These are phyloP conservation scores for Amylocarpus encephaloides DNA, from an alignment of 2,329 filamentous ascomycete species.

Conservation along the genomic window DNA sequence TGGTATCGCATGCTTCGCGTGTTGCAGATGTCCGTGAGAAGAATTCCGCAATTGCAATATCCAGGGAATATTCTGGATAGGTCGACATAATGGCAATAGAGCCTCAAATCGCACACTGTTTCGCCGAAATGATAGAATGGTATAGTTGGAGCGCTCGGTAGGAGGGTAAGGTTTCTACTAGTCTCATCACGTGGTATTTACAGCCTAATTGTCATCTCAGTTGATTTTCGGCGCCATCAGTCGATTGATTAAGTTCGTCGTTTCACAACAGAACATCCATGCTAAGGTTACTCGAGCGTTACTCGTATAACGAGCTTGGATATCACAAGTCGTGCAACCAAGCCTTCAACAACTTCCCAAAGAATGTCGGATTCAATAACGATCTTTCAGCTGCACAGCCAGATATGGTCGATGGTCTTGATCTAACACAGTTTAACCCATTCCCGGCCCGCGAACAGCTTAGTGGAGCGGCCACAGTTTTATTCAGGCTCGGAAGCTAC, in stretches of 20 bases:
- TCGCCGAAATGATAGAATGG: too few species aligned
- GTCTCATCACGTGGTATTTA: too few species aligned
- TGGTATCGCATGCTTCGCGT: conserved; percentile 17
- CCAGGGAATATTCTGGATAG: too few species aligned
- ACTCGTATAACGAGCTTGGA: conserved; percentile 7
- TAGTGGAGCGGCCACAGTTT: conserved; percentile 6
- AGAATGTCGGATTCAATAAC: conserved; percentile 27
- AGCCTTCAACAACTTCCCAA: conserved; percentile 23
- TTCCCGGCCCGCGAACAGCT: conserved; percentile 13
- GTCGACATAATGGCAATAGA: too few species aligned
- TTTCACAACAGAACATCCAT: too few species aligned
- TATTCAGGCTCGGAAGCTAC: not conserved
- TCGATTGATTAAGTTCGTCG: too few species aligned
- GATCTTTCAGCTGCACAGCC: conserved; percentile 26
- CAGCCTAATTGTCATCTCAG: too few species aligned
- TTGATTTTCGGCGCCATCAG: too few species aligned
- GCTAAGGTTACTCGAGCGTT: too few species aligned
- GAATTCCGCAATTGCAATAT: conserved; percentile 25
- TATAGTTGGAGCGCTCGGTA: too few species aligned
- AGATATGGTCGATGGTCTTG: conserved; percentile 27
- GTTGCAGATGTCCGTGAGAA: conserved; percentile 26
- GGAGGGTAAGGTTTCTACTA: too few species aligned
- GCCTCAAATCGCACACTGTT: too few species aligned
- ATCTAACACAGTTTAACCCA: conserved; percentile 13
- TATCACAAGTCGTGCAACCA: conserved; percentile 13